These are phyloP conservation scores for Pelargonium nanum DNA, from an alignment of 345 rosid species.

Conservation along the genomic window DNA sequence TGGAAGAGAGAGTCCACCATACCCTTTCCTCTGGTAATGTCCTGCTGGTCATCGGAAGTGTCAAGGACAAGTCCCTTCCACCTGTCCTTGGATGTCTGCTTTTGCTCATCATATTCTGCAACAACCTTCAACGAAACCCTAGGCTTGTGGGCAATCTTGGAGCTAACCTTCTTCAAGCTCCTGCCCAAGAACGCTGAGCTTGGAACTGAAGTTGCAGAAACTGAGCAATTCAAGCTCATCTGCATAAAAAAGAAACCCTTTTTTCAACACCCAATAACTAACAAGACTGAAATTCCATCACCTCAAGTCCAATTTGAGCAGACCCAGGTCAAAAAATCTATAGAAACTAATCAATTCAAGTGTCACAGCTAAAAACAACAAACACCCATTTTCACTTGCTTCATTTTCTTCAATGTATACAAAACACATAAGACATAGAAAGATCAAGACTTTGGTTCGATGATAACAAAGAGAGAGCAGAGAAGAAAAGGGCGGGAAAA, in stretches of 20 bases:
- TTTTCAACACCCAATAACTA: too few species aligned
- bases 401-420: slow-evolving; percentile 4
- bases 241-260: slow-evolving; percentile 15
- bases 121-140: slow-evolving; percentile 12
- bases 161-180: slow-evolving; percentile 18
- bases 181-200: slow-evolving; percentile 21
- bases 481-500: slow-evolving; percentile 19
- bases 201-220: slow-evolving; percentile 10
- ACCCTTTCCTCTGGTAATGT: slow-evolving; percentile 47
- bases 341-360: too few species aligned
- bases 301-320: slow-evolving; percentile 5
- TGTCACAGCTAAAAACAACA: too few species aligned
- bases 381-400: too few species aligned
- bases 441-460: too few species aligned
- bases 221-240: slow-evolving; percentile 19
- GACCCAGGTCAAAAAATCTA: too few species aligned
- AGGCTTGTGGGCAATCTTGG: slow-evolving; percentile 5
- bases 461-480: slow-evolving; percentile 1
- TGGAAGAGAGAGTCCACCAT: slow-evolving; percentile 47
- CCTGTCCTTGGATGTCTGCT: slow-evolving; percentile 32
- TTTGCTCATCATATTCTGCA: slow-evolving; percentile 29
- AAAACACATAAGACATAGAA: neutral
- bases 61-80: slow-evolving; percentile 36
- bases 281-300: neutral
- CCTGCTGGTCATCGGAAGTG: slow-evolving; percentile 40